Conservation (phyloP, 768 basidiomycete genomes). For the Paxillus involutus region DNA sequence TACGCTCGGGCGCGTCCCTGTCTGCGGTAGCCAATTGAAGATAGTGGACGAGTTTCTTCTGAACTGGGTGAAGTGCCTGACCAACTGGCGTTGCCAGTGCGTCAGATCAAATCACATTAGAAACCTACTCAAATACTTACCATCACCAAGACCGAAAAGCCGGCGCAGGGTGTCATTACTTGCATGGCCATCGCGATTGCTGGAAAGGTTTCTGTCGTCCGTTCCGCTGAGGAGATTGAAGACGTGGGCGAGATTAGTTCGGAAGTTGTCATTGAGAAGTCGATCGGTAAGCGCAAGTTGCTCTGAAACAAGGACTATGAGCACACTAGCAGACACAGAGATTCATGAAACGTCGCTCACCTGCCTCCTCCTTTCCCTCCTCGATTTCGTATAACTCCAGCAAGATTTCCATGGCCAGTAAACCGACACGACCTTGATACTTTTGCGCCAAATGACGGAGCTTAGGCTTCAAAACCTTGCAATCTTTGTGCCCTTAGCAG, state of each 20-base stretch:
- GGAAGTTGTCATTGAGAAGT: background rate
- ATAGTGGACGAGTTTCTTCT: slow-evolving; percentile 4
- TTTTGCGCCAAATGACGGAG: slow-evolving; percentile 12
- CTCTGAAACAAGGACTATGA: background rate
- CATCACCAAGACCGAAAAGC: background rate
- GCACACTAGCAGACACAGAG: background rate
- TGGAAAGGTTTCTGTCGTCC: background rate
- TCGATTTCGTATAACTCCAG: slow-evolving; percentile 12
- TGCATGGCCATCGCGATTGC: background rate
- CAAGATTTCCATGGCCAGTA: slow-evolving; percentile 20
- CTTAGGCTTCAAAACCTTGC: slow-evolving; percentile 5
- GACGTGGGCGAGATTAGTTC: background rate
- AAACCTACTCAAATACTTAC: background rate
- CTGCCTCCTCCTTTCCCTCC: slow-evolving; percentile 8
- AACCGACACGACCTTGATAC: slow-evolving; percentile 10
- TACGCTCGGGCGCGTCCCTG: slow-evolving; percentile 6
- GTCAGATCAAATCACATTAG: background rate
- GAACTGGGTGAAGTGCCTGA: slow-evolving; percentile 3
- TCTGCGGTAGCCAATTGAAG: slow-evolving; percentile 8
- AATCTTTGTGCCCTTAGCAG: background rate
- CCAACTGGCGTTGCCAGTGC: background rate
- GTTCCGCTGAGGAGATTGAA: background rate
- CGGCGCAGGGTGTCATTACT: background rate
- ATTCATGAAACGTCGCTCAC: background rate
- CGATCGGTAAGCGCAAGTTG: background rate